Evolutionary conservation across 2,329 filamentous ascomycete species (phyloP), one percentile per base, ranked within the genome.

Genomic region (Trichophyton simii): DNA sequence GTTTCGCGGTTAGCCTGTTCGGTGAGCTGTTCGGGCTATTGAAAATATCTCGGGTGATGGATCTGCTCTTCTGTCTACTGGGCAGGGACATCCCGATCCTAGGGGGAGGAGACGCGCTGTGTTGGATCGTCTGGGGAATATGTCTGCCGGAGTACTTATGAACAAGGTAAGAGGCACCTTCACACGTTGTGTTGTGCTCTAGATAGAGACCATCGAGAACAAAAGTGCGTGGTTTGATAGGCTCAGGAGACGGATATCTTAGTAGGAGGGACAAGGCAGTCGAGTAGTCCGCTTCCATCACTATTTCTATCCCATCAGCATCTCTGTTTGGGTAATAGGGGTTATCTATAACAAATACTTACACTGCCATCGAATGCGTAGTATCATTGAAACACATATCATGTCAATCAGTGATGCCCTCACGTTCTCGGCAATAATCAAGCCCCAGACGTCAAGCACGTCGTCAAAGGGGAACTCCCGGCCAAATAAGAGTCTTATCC

Each of bases 401-500:
- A 94, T 80, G 69, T 97, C 90, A 66, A 97, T 84, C 36, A 97
- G 77, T 58, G 91, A 84, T 31, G 96, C 76, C 0, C 83, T 81
- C 6, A 92, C 82, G 68, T 96, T 91, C 68, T 95, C 84, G 1
- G 91, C 88, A 71, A 99, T 95, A 1, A 99, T 79, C 6, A 86
- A 82, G 75, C 99, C 94, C 94, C 94, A 99, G 61, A 99, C 81
- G 22, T 83, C 78, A 42, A 99, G 81, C 46, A 91, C 82, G 64
- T 95, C 85, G 60, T 91, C 84, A 64, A 97, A 95, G 0, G 89
- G 84, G 67, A 96, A 97, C 72, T 99, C 94, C 66, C 94, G 83
- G 57, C 92, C 91, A 70, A 97, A 97, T 0, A 99, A 77, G 0
- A 99, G 82, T 31, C 94, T 85, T 62, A 97, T 88, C 94, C 94